These are phyloP conservation scores for Echites panduratus DNA, from an alignment of 257 asterid genomes.

Conservation along the genomic window DNA sequence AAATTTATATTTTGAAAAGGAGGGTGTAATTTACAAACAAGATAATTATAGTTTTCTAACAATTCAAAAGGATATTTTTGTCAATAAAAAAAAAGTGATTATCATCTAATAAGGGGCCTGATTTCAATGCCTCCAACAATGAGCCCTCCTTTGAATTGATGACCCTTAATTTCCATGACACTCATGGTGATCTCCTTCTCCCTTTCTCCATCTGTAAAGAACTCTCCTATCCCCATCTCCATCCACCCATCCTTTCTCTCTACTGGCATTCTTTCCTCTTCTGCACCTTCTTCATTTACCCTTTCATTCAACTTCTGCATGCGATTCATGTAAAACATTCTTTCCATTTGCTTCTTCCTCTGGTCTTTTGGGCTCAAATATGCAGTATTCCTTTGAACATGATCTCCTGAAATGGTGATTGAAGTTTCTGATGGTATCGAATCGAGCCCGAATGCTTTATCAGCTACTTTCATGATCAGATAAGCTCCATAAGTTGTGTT, in stretches of 20 bases:
- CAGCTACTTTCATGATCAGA: slow-evolving; percentile 20
- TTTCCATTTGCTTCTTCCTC: slow-evolving; percentile 15
- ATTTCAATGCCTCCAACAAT: slow-evolving; percentile 67
- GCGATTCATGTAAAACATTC: slow-evolving; percentile 22
- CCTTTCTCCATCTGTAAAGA: slow-evolving; percentile 11
- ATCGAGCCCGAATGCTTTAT: slow-evolving; percentile 28
- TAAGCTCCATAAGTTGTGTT: slow-evolving; percentile 30
- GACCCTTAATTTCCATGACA: slow-evolving; percentile 49
- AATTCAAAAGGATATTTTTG: too few species aligned
- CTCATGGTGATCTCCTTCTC: slow-evolving; percentile 40
- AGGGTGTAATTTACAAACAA: too few species aligned
- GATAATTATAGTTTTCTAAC: too few species aligned
- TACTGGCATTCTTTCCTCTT: slow-evolving; percentile 7
- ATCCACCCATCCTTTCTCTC: slow-evolving; percentile 35
- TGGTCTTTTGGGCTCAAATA: slow-evolving; percentile 17
- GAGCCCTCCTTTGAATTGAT: slow-evolving; percentile 66
- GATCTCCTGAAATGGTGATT: not conserved
- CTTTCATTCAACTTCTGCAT: slow-evolving; percentile 16
- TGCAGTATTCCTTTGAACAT: slow-evolving; percentile 10
- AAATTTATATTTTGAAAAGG: too few species aligned
- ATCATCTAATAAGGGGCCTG: too few species aligned
- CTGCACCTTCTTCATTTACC: slow-evolving; percentile 13
- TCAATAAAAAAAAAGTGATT: too few species aligned
- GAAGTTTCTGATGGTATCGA: slow-evolving; percentile 23
- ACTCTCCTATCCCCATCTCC: slow-evolving; percentile 34